These are phyloP conservation scores for Paracorniculantispora psalliotae DNA, from an alignment of 2,329 filamentous ascomycete species.

Conservation along the genomic window DNA sequence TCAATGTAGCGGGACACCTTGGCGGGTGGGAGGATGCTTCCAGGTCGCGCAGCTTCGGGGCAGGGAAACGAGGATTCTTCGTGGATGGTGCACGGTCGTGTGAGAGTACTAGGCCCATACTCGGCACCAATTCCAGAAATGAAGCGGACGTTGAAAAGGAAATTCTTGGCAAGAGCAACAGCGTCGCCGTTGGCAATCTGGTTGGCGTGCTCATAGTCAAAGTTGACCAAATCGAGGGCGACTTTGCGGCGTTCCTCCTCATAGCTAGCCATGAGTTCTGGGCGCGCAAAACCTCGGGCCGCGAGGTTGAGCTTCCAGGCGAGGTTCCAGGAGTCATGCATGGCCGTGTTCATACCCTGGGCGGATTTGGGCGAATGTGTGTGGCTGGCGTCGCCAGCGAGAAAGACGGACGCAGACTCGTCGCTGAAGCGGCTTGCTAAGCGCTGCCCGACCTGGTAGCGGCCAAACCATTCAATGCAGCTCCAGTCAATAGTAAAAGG, in stretches of 20 bases:
- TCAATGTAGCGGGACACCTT: constrained; percentile 71
- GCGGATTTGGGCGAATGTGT: constrained; percentile 69
- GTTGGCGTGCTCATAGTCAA: constrained; percentile 54
- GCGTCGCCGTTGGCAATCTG: constrained; percentile 58
- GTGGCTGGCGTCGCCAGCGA: constrained; percentile 66
- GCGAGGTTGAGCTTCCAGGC: constrained; percentile 48
- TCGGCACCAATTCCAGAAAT: constrained; percentile 68
- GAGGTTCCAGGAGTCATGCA: constrained; percentile 59
- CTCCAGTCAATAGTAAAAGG: constrained; percentile 55
- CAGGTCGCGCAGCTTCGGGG: constrained; percentile 37
- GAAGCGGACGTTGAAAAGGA: constrained; percentile 65
- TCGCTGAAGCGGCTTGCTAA: constrained; percentile 66
- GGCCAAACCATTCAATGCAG: constrained; percentile 65
- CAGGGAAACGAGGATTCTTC: constrained; percentile 29
- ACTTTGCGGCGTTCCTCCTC: constrained; percentile 59
- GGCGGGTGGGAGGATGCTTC: constrained; percentile 58
- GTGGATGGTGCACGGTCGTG: constrained; percentile 38
- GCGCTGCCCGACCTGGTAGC: constrained; percentile 66
- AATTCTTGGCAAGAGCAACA: constrained; percentile 61
- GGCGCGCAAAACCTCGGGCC: constrained; percentile 52
- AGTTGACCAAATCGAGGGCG: constrained; percentile 54
- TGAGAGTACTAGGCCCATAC: constrained; percentile 48
- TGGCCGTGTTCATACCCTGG: constrained; percentile 61
- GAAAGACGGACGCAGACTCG: constrained; percentile 56
- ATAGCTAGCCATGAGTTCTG: constrained; percentile 54